These are phyloP conservation scores for Fusarium algeriense DNA, from an alignment of 2,329 filamentous ascomycete genomes.

Conservation along the genomic window DNA sequence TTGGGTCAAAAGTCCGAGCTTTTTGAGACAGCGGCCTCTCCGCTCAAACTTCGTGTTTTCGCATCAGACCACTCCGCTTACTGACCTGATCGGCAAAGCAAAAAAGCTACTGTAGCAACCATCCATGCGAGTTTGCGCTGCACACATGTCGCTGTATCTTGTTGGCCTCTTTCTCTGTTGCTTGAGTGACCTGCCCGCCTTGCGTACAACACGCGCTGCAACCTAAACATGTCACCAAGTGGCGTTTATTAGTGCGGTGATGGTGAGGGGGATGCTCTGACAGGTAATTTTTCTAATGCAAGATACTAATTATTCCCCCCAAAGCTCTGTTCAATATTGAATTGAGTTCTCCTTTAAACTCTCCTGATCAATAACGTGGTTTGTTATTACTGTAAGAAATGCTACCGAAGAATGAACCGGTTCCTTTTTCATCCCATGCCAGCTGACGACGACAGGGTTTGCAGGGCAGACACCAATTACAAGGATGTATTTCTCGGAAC, in stretches of 20 bases:
- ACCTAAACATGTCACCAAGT: conserved; percentile 2
- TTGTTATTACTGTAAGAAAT: not conserved
- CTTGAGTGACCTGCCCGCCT: not conserved
- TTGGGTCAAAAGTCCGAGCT: conserved; percentile 1
- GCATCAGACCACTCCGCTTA: conserved; percentile 7
- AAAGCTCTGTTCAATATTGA: not conserved
- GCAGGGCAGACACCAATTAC: conserved; percentile 1
- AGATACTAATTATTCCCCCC: not conserved
- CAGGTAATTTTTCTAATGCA: not conserved
- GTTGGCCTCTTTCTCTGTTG: not conserved
- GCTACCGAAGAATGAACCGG: not conserved
- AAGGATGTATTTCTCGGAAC: conserved; percentile 5
- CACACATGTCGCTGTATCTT: not conserved
- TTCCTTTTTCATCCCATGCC: conserved; percentile 22
- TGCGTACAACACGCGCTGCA: not conserved
- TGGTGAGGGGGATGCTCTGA: conserved; percentile 1
- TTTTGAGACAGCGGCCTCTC: conserved; percentile 12
- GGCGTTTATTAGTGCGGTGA: conserved; percentile 4
- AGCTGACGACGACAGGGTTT: conserved; percentile 9
- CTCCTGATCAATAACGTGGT: conserved; percentile 2
- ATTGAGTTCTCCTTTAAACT: not conserved
- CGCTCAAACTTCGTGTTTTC: conserved; percentile 2
- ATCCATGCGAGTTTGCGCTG: not conserved
- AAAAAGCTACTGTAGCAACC: not conserved
- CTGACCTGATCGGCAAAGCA: conserved; percentile 5